Evolutionary conservation across 306 rosid species (phyloP).

Genomic region (Trifolium dubium): DNA sequence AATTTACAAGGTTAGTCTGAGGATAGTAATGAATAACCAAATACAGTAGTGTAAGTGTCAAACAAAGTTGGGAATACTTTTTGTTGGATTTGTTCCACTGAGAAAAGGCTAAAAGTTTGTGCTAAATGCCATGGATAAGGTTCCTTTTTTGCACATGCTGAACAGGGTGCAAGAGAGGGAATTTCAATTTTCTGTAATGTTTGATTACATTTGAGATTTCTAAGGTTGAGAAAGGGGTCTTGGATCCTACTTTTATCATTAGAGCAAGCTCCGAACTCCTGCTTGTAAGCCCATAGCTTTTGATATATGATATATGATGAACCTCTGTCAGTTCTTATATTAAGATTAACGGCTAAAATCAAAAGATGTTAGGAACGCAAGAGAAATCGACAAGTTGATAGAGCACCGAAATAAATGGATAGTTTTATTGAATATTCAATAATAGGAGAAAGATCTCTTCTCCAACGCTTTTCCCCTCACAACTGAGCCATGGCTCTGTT

Average conservation of each 20-base stretch:
- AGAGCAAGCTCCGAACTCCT: background rate
- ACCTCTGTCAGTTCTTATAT: background rate
- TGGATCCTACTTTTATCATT: background rate
- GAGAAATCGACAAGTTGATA: background rate
- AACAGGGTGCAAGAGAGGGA: slow-evolving; percentile 21
- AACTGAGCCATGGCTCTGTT: slow-evolving; percentile 10
- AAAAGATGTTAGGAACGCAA: slow-evolving; percentile 2
- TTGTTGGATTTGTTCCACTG: background rate
- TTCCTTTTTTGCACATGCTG: background rate
- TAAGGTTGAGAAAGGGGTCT: background rate
- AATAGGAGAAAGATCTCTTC: background rate
- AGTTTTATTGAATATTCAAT: background rate
- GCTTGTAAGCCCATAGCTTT: background rate
- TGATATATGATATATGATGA: background rate
- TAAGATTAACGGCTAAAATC: slow-evolving; percentile 6
- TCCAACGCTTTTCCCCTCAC: background rate
- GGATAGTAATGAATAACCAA: slow-evolving; percentile 1
- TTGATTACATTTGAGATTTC: background rate
- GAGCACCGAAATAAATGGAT: background rate
- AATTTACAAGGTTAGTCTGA: background rate
- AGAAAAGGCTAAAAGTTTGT: background rate
- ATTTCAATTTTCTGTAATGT: slow-evolving; percentile 10
- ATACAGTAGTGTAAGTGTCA: slow-evolving; percentile 2
- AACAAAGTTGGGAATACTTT: background rate
- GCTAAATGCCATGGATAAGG: background rate